phyloP scores from a whole-genome alignment of 2,329 filamentous ascomycete species.

The Juglanconis oblonga region DNA sequence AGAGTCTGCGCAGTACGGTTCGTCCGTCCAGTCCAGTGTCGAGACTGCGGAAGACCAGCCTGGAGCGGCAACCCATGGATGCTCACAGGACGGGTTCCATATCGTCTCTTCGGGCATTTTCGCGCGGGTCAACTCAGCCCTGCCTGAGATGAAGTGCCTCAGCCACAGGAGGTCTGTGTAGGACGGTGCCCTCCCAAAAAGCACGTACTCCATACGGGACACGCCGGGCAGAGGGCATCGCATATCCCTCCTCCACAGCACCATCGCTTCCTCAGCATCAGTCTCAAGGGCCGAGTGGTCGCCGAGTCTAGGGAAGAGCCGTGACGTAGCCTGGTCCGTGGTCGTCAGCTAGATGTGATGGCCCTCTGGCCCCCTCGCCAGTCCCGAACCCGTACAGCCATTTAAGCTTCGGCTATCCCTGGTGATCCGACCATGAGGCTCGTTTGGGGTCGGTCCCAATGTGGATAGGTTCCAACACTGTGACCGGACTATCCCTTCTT shows the following conservation, averaged over 20 bases:
- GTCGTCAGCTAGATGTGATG: slow-evolving; percentile 7
- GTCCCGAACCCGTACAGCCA: slow-evolving; percentile 1
- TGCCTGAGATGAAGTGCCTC: background rate
- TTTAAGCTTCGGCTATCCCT: slow-evolving; percentile 14
- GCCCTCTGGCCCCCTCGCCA: background rate
- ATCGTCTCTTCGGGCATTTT: background rate
- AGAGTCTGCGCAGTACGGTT: background rate
- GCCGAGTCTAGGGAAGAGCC: background rate
- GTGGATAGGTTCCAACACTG: slow-evolving; percentile 1
- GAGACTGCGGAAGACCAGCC: background rate
- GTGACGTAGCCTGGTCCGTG: background rate
- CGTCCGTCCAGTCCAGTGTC: background rate
- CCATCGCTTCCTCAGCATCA: background rate
- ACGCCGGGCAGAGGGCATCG: background rate
- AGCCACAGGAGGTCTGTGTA: background rate
- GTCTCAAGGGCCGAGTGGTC: background rate
- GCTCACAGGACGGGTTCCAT: background rate
- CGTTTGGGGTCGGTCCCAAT: slow-evolving; percentile 13
- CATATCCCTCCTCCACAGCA: background rate
- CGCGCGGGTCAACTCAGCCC: background rate
- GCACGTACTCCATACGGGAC: background rate
- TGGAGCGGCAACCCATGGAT: background rate
- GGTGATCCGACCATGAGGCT: slow-evolving; percentile 14
- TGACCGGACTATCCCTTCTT: slow-evolving; percentile 10
- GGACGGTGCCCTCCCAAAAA: background rate